Evolutionary conservation across 1,284 basidiomycete genomes (phyloP), one percentile per base, ranked within the genome.

Genomic region (Vanrija humicola): DNA sequence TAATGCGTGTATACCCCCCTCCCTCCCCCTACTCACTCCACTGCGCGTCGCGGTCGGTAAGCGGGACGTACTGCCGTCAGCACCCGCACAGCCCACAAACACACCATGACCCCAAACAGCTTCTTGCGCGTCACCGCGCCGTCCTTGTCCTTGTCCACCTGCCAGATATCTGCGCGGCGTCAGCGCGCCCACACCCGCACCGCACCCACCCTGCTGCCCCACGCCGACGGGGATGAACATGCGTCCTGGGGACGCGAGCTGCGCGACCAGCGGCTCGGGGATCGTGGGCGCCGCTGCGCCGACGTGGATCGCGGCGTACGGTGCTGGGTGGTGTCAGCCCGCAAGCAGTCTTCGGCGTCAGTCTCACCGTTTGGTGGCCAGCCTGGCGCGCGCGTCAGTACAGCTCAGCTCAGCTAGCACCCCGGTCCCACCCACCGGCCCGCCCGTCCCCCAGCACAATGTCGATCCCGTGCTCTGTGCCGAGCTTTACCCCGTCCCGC

Each of bases 161-260:
- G 84, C 67, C 83, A 79, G 48, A 95, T 84, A 52, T 81, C 75
- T 93, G 85, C 15, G 10, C 10, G 26, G 8, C 12, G 39, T 29
- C 23, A 49, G 43, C 10, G 10, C 28, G 28, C 28, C 43, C 38
- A 52, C 38, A 38, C 29, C 5, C 2, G n/a, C 28, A 19, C 18
- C 23, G n/a, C n/a, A 54, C 63, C 46, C 43, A 72, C 70, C 67
- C 59, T 80, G 77, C 10, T 54, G 44, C 0, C 76, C 66, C 1
- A 80, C 82, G 6, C 91, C 92, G 7, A 98, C 87, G 1, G 94
- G 94, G 50, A 97, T 89, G 76, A 97, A 95, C 87, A 97, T 90
- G 48, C 90, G 80, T 2, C 95, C 95, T 0, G 91, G 91, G 2
- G 76, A 74, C 14, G 87, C 88, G 5, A 98, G 85, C 73, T 95